Base-by-base conservation (phyloP, 2,329 filamentous ascomycete genomes). In the Elsinoe batatas region DNA sequence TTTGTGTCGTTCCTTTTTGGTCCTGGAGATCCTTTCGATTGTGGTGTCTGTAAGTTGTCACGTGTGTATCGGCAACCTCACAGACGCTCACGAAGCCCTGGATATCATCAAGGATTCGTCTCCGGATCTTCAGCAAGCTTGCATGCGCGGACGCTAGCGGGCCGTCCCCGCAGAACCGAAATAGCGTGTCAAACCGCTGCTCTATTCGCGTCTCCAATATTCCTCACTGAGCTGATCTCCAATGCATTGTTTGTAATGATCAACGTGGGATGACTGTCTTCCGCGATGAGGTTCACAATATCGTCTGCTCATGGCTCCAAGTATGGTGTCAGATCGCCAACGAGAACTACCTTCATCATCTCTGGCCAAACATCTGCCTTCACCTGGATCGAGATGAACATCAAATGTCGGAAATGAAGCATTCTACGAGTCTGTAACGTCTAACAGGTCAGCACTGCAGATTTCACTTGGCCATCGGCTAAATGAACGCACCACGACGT, bases 401-500 rank as follows among this genome's bases (percentile, higher is more conserved):
- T 6, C 26, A 11, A 22, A 7, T 18, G 15, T 17, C 17, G 47
- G 47, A 51, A 33, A 51, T 51, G 47, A 51, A 18, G 32, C n/a
- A 15, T n/a, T 51, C 12, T 11, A 38, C 18, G 17, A 35, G 10
- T 38, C 17, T 17, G 11, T 26, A 51, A 51, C 47, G 47, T 51
- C 33, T 51, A 51, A 51, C 18, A 51, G 47, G 33, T 13, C 33
- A 37, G 15, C 5, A 38, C 17, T 35, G 11, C 12, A 11, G 17
- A 38, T n/a, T 36, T 36, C 17, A 18, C 17, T 38, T 26, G 11
- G 12, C 11, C n/a, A 38, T 51, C 47, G 47, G 47, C 47, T 37
- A 51, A 38, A n/a, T 38, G 47, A 26, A n/a, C 47, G 18, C 47
- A 51, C 15, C 33, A n/a, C 26, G 18, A 51, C 47, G 47, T 37